Conservation (phyloP, 306 rosid species). For the Malus sieversii region DNA sequence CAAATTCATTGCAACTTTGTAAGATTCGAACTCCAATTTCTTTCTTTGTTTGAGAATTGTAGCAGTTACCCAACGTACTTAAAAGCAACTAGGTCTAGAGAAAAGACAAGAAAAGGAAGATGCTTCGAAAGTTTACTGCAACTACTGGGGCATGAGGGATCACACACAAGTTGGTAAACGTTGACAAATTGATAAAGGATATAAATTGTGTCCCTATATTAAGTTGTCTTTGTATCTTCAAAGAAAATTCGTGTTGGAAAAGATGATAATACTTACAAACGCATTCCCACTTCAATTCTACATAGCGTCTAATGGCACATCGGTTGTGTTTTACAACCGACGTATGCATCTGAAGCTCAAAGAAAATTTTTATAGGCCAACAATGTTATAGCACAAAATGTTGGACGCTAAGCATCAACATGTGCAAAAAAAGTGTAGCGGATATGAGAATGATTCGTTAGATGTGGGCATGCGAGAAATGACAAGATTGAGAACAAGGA, state of each 20-base stretch:
- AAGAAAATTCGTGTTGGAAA: neutral
- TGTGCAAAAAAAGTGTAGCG: too few relatives aligned
- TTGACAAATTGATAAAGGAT: neutral
- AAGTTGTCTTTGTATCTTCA: neutral
- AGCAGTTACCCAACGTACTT: neutral
- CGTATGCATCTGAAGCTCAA: too few relatives aligned
- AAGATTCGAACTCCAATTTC: neutral
- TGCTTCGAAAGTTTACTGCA: neutral
- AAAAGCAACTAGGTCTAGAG: neutral
- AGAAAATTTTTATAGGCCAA: too few relatives aligned
- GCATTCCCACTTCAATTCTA: too few relatives aligned
- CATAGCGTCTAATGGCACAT: too few relatives aligned
- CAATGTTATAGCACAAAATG: too few relatives aligned
- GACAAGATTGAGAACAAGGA: too few relatives aligned
- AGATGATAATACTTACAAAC: too few relatives aligned
- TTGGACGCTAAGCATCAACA: too few relatives aligned
- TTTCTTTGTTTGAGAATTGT: neutral
- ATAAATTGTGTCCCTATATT: neutral
- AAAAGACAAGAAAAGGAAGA: neutral
- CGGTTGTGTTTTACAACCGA: too few relatives aligned
- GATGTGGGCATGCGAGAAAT: too few relatives aligned
- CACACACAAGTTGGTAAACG: neutral
- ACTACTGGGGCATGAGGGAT: neutral
- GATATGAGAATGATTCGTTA: too few relatives aligned
- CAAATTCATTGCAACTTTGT: neutral